A percentile compares a stretch with the other conserved stretches of the same genome.
Conservation (phyloP, 2,329 filamentous ascomycete species). For the Dryadomyces quercivorus region DNA sequence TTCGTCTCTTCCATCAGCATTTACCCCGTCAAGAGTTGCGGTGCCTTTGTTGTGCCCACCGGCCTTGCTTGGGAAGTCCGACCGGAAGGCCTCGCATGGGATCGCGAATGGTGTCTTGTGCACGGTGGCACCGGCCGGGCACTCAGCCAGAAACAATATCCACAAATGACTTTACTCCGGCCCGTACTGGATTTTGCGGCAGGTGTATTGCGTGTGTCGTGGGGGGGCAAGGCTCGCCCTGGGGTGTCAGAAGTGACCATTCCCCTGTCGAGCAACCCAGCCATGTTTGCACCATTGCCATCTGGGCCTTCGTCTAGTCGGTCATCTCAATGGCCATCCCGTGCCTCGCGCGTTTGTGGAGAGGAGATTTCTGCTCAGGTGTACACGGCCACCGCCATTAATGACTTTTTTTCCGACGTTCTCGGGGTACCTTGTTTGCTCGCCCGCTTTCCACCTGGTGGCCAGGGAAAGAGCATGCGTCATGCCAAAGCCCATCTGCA, state of each 20-base stretch:
- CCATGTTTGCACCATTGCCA: conserved; percentile 29
- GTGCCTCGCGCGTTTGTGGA: conserved; percentile 56
- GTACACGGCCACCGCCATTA: conserved; percentile 55
- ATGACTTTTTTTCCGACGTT: conserved; percentile 63
- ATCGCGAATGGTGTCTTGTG: conserved; percentile 91
- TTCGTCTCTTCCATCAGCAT: conserved; percentile 42
- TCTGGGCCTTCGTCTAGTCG: background rate
- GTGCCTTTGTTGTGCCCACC: conserved; percentile 58
- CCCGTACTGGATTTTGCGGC: conserved; percentile 60
- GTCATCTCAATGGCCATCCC: conserved; percentile 23
- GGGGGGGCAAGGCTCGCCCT: conserved; percentile 22
- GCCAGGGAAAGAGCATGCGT: conserved; percentile 45
- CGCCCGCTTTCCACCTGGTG: conserved; percentile 67
- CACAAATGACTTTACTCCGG: conserved; percentile 73
- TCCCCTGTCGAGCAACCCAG: conserved; percentile 58
- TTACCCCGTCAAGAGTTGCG: conserved; percentile 93
- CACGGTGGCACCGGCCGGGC: conserved; percentile 75
- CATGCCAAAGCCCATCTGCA: conserved; percentile 61
- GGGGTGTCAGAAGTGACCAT: conserved; percentile 29
- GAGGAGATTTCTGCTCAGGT: conserved; percentile 60
- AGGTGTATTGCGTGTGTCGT: conserved; percentile 52
- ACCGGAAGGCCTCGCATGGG: conserved; percentile 79
- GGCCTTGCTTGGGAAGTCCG: conserved; percentile 61
- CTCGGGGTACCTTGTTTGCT: conserved; percentile 72
- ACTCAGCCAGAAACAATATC: conserved; percentile 79